Percentiles rank a stretch among this genome's conserved stretches.
Evolutionary conservation across 2,329 filamentous ascomycete genomes (phyloP).

Genomic region (Calonectria montana): DNA sequence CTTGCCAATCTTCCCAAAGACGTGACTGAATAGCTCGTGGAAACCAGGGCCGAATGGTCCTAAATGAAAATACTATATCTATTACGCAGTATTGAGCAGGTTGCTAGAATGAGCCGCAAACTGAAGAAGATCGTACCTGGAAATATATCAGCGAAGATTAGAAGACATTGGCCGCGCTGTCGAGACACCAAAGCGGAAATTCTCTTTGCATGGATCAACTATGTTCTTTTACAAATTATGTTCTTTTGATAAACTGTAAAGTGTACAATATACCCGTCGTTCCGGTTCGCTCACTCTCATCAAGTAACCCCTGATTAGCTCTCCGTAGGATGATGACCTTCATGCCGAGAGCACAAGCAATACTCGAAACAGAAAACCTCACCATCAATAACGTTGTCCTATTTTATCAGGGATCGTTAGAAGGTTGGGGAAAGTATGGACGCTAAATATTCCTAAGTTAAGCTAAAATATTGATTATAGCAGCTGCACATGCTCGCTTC

Average conservation of each 20-base stretch:
- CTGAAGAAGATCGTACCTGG: too few relatives aligned
- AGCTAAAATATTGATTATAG: conserved; percentile 32
- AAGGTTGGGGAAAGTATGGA: conserved; percentile 41
- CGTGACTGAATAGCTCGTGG: too few relatives aligned
- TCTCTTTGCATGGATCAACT: too few relatives aligned
- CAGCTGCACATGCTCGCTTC: conserved; percentile 36
- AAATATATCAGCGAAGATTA: too few relatives aligned
- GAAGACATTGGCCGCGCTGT: too few relatives aligned
- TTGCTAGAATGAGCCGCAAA: too few relatives aligned
- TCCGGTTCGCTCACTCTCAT: background rate
- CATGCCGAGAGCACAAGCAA: background rate
- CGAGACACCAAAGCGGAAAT: too few relatives aligned
- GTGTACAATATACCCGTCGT: background rate
- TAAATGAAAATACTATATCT: too few relatives aligned
- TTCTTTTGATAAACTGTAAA: background rate
- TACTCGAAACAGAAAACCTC: background rate
- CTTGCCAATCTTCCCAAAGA: too few relatives aligned
- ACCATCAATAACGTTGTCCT: conserved; percentile 13
- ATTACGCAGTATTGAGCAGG: too few relatives aligned
- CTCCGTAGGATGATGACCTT: background rate
- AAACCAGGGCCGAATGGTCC: too few relatives aligned
- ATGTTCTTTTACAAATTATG: too few relatives aligned
- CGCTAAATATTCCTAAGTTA: conserved; percentile 41
- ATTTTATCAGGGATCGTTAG: background rate
- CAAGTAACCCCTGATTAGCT: background rate